Base-by-base conservation (phyloP, 129 eudicot species). In the Cynara cardunculus region DNA sequence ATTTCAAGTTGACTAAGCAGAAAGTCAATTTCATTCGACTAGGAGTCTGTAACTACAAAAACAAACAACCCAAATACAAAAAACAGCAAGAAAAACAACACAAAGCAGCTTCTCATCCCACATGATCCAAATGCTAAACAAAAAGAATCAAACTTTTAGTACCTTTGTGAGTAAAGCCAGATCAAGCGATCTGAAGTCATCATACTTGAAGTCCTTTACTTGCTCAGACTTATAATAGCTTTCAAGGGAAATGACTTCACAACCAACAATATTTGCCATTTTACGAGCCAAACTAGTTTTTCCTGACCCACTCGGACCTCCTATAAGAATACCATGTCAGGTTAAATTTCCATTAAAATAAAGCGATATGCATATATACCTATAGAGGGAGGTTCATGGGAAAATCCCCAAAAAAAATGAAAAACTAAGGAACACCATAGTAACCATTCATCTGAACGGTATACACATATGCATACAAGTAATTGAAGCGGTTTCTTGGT, bases 301-400 rank as follows among this genome's bases (percentile, higher is more conserved):
- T 4, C 99, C 99, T 12, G 99, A 96, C 80, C 99, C 99, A 80
- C 99, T 92, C 78, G 99, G 99, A 79, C 99, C 99, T 72, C 99
- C 99, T 94, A 84, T 28, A 83, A 25, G 18, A 87, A 80, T 77
- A 89, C 82, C 26, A 77, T 27, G 46, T 64, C 25, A 26, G 69
- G 74, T 26, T 35, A 49, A 31, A 21, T 64, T 64, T 7, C 26
- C 26, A 7, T n/a, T 22, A 64, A 64, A 9, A 22, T 22, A 24
- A 18, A 56, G 62, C 5, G 37, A 32, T 77, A 24, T 77, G 39
- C 10, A 21, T 39, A 75, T 56, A 75, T 16, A 24, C 28, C 69
- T n/a, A 25, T 65, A 34, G 70, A 73, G 86, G 27, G 84, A 78
- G 65, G 62, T 53, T 16, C 8, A 53, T 5, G 22, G 22, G 8